phyloP scores from a whole-genome alignment of 2,329 filamentous ascomycete species.

The Chaetomium sp. region DNA sequence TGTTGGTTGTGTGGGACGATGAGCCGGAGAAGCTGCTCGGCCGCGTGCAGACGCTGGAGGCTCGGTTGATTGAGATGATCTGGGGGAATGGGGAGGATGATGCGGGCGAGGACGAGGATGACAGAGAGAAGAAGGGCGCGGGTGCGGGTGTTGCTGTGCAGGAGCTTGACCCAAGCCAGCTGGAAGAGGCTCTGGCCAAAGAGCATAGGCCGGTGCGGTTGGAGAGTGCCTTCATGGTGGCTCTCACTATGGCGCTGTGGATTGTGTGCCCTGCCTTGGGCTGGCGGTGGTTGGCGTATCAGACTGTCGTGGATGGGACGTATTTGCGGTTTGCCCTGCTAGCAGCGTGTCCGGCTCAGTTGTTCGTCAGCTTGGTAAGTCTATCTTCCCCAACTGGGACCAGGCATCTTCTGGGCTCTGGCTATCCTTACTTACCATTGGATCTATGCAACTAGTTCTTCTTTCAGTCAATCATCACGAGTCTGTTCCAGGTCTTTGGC shows the following conservation, averaged over 20 bases:
- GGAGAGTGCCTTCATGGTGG: conserved; percentile 48
- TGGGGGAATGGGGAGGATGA: conserved; percentile 57
- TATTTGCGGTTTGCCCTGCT: conserved; percentile 51
- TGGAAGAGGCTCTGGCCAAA: conserved; percentile 58
- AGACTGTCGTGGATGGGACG: conserved; percentile 46
- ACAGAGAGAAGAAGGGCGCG: conserved; percentile 55
- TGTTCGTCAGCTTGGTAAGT: conserved; percentile 50
- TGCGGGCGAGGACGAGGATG: conserved; percentile 41
- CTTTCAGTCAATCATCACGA: conserved; percentile 75
- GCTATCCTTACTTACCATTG: background rate
- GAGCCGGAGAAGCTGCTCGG: conserved; percentile 51
- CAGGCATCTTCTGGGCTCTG: no score
- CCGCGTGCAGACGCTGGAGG: conserved; percentile 56
- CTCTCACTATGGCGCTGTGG: conserved; percentile 45
- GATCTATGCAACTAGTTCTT: conserved; percentile 51
- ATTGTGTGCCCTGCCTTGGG: conserved; percentile 50
- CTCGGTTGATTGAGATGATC: conserved; percentile 68
- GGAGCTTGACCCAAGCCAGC: conserved; percentile 41
- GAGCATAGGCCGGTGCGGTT: conserved; percentile 51
- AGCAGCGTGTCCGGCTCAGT: conserved; percentile 44
- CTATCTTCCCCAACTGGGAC: background rate
- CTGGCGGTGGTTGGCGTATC: conserved; percentile 47
- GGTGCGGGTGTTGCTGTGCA: conserved; percentile 32
- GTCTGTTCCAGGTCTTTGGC: conserved; percentile 67
- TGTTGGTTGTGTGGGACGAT: conserved; percentile 78